Conservation (phyloP, 164 flowering plant genomes). For the Macadamia integrifolia region DNA sequence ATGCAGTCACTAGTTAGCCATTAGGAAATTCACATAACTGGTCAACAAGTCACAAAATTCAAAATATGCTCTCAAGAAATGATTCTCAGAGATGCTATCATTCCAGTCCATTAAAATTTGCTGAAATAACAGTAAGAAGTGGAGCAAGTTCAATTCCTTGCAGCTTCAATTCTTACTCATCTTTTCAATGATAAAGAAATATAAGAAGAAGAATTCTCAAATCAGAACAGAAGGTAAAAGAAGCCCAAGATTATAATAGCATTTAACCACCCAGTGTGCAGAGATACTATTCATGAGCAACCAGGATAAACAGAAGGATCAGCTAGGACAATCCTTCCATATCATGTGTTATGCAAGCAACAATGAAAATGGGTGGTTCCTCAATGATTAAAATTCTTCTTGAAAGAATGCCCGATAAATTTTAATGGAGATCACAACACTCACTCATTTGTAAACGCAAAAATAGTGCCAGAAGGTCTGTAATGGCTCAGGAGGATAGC, state of each 20-base stretch:
- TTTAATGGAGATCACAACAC: constrained; percentile 16
- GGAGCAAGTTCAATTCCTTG: not conserved
- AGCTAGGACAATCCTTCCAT: not conserved
- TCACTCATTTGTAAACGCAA: constrained; percentile 95
- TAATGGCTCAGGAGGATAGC: constrained; percentile 85
- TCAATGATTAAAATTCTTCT: not conserved
- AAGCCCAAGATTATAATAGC: not conserved
- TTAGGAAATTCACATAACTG: not conserved
- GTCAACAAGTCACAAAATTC: not conserved
- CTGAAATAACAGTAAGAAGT: not conserved
- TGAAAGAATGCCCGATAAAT: not conserved
- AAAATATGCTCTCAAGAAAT: not conserved
- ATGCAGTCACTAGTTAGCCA: not conserved
- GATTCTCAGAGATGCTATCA: not conserved
- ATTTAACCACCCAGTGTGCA: not conserved
- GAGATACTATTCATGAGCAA: not conserved
- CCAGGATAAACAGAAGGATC: not conserved
- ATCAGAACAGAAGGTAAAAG: not conserved
- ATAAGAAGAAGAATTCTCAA: too few species aligned
- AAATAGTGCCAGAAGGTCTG: constrained; percentile 93
- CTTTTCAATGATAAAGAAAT: too few species aligned
- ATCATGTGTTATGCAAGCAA: not conserved
- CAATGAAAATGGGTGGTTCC: not conserved
- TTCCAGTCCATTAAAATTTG: not conserved
- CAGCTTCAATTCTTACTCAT: too few species aligned